Percentiles rank a stretch among this genome's conserved stretches.
Conservation (phyloP, 139 green algal species). For the Tetraselmis chui region DNA sequence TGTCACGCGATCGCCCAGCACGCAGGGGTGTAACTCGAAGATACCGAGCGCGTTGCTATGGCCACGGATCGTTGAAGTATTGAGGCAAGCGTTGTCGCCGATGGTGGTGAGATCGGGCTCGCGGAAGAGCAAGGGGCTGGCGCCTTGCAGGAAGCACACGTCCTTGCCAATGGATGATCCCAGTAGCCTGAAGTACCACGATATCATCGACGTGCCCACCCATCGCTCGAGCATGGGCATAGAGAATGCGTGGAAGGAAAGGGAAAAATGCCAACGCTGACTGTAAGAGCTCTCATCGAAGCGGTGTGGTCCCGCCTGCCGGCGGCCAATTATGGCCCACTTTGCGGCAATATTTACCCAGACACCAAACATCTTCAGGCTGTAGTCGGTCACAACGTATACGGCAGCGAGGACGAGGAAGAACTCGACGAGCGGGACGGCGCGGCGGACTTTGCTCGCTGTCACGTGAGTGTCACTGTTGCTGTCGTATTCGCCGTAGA, state of each 20-base stretch:
- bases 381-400: neutral
- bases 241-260: neutral
- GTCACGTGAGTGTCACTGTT: no score
- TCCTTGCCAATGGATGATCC: constrained; percentile 18
- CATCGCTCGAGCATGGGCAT: neutral
- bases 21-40: constrained; percentile 8
- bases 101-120: constrained; percentile 24
- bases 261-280: constrained; percentile 11
- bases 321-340: constrained; percentile 12
- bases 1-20: constrained; percentile 11
- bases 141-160: constrained; percentile 22
- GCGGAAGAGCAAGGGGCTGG: constrained; percentile 16
- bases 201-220: constrained; percentile 3
- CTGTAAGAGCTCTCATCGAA: constrained; percentile 9
- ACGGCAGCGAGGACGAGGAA: neutral
- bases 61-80: constrained; percentile 14
- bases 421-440: neutral
- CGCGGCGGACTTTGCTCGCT: neutral
- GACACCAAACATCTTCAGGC: neutral
- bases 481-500: no score
- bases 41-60: constrained; percentile 21
- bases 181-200: constrained; percentile 15
- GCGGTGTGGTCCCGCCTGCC: neutral
- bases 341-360: neutral
- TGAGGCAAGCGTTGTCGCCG: constrained; percentile 19